Percentiles rank a stretch among this genome's conserved stretches.
phyloP scores from a whole-genome alignment of 192 early-diverging fungal species.

The Coemansia sp. region DNA sequence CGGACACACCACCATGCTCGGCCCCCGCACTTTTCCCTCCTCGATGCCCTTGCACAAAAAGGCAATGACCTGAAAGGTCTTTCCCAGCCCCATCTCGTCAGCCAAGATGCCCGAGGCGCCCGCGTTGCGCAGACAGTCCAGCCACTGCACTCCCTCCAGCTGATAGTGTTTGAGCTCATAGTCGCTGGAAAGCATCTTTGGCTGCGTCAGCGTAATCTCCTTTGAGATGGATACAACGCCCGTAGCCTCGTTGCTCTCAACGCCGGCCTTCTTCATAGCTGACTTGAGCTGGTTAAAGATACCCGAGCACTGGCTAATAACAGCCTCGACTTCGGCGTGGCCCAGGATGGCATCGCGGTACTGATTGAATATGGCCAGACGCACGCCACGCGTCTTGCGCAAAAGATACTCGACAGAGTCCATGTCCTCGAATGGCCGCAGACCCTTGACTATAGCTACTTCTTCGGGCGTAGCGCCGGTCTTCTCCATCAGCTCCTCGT shows the following conservation, averaged over 20 bases:
- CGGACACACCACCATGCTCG: conserved; percentile 81
- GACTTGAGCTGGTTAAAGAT: conserved; percentile 36
- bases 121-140: conserved; percentile 69
- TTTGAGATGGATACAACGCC: conserved; percentile 43
- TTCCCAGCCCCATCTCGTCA: conserved; percentile 89
- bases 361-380: conserved; percentile 59
- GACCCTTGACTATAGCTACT: conserved; percentile 35
- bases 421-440: conserved; percentile 61
- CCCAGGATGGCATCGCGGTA: conserved; percentile 47
- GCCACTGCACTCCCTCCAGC: conserved; percentile 84
- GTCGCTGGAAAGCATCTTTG: conserved; percentile 58
- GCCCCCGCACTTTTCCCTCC: conserved; percentile 42
- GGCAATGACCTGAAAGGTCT: conserved; percentile 87
- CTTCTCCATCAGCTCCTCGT: conserved; percentile 37
- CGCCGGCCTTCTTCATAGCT: conserved; percentile 35
- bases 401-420: conserved; percentile 55
- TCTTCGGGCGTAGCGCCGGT: conserved; percentile 32
- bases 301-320: conserved; percentile 49
- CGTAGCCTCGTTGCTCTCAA: conserved; percentile 38
- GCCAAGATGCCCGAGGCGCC: conserved; percentile 74
- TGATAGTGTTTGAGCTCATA: conserved; percentile 81
- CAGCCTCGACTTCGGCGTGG: conserved; percentile 49
- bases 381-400: conserved; percentile 56
- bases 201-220: conserved; percentile 50
- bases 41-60: conserved; percentile 61